These are phyloP conservation scores for Aspergillus steynii DNA, from an alignment of 495 filamentous ascomycete species.

Conservation along the genomic window DNA sequence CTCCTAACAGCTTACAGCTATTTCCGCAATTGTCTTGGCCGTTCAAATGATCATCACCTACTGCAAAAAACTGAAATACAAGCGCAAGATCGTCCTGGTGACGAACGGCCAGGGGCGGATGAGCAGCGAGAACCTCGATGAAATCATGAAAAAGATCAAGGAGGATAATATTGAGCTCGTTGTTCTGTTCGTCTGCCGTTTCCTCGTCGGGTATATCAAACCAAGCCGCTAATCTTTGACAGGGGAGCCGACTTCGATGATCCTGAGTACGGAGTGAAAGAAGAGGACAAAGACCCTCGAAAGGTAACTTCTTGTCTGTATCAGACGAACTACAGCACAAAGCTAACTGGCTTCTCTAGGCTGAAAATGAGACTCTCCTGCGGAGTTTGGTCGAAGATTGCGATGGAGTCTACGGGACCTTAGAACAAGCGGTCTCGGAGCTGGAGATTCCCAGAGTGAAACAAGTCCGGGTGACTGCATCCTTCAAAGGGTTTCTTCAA, in stretches of 20 bases:
- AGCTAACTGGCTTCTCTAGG: slow-evolving; percentile 35
- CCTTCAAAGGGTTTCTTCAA: slow-evolving; percentile 76
- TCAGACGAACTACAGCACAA: neutral
- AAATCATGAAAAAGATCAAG: slow-evolving; percentile 71
- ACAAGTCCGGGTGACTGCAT: slow-evolving; percentile 64
- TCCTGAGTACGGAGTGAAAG: slow-evolving; percentile 83
- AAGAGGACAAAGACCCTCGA: slow-evolving; percentile 75
- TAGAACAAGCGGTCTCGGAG: slow-evolving; percentile 79
- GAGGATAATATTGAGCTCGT: slow-evolving; percentile 73
- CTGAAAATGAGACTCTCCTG: slow-evolving; percentile 67
- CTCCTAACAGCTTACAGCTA: slow-evolving; percentile 45
- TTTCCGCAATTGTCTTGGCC: slow-evolving; percentile 83
- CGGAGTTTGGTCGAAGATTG: slow-evolving; percentile 61
- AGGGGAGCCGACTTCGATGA: slow-evolving; percentile 97
- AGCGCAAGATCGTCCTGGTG: slow-evolving; percentile 75
- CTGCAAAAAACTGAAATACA: slow-evolving; percentile 90
- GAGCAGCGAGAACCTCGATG: slow-evolving; percentile 61
- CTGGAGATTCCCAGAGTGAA: slow-evolving; percentile 78
- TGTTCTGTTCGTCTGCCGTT: slow-evolving; percentile 62
- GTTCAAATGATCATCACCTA: slow-evolving; percentile 79
- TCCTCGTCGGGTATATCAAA: neutral
- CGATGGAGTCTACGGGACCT: slow-evolving; percentile 74
- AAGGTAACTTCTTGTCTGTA: slow-evolving; percentile 52
- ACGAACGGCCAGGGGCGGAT: slow-evolving; percentile 76
- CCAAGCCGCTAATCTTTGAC: slow-evolving; percentile 28